phyloP scores from a whole-genome alignment of 768 basidiomycete species.

The Hericium coralloides region DNA sequence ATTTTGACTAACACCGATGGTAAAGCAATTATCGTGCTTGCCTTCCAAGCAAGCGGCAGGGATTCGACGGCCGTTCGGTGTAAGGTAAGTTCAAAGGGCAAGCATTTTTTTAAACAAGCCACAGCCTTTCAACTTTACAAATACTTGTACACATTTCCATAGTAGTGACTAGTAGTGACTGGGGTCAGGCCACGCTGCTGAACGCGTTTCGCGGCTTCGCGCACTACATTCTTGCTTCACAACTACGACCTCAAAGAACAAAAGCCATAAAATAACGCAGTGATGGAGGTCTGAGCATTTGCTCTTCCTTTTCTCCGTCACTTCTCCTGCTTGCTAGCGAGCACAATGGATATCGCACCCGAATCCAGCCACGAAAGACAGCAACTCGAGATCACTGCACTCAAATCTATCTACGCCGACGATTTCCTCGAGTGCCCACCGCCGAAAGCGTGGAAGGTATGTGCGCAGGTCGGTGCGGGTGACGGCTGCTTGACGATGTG shows the following conservation, averaged over 20 bases:
- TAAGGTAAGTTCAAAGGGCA: no score
- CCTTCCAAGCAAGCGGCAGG: slow-evolving; percentile 27
- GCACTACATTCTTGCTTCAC: no score
- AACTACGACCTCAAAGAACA: no score
- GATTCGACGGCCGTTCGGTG: slow-evolving; percentile 22
- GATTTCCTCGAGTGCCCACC: slow-evolving; percentile 61
- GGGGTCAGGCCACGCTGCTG: no score
- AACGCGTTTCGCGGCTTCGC: no score
- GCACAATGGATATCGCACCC: neutral
- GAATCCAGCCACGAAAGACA: slow-evolving; percentile 65
- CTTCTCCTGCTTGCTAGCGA: slow-evolving; percentile 1
- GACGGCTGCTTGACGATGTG: neutral
- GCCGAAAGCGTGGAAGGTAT: slow-evolving; percentile 78
- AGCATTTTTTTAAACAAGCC: no score
- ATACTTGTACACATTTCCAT: no score
- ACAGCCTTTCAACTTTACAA: no score
- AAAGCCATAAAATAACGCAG: neutral
- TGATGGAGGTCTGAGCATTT: neutral
- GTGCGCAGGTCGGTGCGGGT: no score
- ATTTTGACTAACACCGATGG: slow-evolving; percentile 18
- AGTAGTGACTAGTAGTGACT: no score
- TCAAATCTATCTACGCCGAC: slow-evolving; percentile 73
- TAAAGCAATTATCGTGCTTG: slow-evolving; percentile 28
- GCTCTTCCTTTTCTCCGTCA: neutral
- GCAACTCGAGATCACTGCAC: slow-evolving; percentile 63